Percentiles rank a stretch among this genome's conserved stretches.
Conservation (phyloP, 495 filamentous ascomycete genomes). For the Amniculicola lignicola region DNA sequence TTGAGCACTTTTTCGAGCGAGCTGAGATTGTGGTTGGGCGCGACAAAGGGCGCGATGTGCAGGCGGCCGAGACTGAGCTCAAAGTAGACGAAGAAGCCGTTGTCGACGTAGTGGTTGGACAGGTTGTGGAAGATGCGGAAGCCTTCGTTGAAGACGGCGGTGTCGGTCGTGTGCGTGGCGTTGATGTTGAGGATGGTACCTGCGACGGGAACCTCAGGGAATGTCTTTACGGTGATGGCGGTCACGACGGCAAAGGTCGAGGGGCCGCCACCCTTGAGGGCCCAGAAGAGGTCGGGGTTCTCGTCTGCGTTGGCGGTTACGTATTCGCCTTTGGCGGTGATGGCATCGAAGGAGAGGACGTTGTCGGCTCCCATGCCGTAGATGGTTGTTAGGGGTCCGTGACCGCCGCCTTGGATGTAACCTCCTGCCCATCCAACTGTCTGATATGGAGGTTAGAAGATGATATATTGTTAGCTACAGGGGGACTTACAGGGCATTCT, state of each 20-base stretch:
- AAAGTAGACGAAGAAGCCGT: conserved; percentile 51
- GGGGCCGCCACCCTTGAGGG: conserved; percentile 28
- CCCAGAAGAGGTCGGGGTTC: conserved; percentile 33
- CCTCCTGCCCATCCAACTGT: conserved; percentile 27
- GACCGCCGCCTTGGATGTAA: conserved; percentile 30
- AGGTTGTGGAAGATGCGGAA: conserved; percentile 48
- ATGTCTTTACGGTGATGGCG: conserved; percentile 49
- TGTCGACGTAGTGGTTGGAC: conserved; percentile 42
- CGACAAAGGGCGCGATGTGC: conserved; percentile 47
- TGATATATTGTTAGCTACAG: neutral
- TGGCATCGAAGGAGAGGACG: conserved; percentile 27
- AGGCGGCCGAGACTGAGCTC: conserved; percentile 40
- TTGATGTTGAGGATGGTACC: conserved; percentile 47
- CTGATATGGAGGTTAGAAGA: neutral
- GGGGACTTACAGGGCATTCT: conserved; percentile 25
- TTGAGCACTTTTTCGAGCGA: conserved; percentile 45
- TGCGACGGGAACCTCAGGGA: conserved; percentile 43
- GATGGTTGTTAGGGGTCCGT: conserved; percentile 22
- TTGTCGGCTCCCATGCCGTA: conserved; percentile 33
- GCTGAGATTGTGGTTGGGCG: conserved; percentile 43
- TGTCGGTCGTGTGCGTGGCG: conserved; percentile 36
- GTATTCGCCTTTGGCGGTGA: conserved; percentile 28
- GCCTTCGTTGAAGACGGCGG: conserved; percentile 46
- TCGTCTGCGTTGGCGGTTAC: conserved; percentile 23
- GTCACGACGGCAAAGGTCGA: conserved; percentile 27